Evolutionary conservation across 164 flowering plant species (phyloP).

Genomic region (grape (Vitis vinifera)): DNA sequence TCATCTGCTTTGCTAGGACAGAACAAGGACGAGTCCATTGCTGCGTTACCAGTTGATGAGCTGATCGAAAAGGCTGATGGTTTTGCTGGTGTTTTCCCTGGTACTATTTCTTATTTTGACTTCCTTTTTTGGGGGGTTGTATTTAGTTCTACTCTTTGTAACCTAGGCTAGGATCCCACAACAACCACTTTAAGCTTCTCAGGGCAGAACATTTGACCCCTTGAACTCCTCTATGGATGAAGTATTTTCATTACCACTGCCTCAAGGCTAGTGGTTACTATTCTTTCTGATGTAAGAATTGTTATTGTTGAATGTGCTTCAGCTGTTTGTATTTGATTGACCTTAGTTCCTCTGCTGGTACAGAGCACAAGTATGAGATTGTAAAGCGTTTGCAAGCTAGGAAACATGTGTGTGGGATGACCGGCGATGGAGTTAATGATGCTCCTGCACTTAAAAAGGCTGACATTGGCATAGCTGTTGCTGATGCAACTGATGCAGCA

Average conservation of each 20-base stretch:
- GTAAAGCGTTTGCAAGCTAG: slow-evolving; percentile 89
- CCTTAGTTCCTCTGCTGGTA: slow-evolving; percentile 5
- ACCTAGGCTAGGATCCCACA: not conserved
- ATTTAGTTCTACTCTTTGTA: not conserved
- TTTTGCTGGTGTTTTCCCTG: slow-evolving; percentile 94
- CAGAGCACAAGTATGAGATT: slow-evolving; percentile 93
- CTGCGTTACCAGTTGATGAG: slow-evolving; percentile 78
- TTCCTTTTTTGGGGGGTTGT: not conserved
- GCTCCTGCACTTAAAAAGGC: slow-evolving; percentile 96
- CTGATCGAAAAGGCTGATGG: slow-evolving; percentile 91
- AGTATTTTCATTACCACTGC: no score
- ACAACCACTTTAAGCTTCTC: no score
- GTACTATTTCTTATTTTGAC: slow-evolving; percentile 28
- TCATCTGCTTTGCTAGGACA: slow-evolving; percentile 82
- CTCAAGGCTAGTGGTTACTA: no score
- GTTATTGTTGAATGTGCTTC: not conserved
- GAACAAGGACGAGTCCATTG: slow-evolving; percentile 75
- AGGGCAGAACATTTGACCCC: no score
- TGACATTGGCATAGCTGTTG: slow-evolving; percentile 95
- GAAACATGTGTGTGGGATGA: slow-evolving; percentile 94
- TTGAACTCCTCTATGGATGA: no score
- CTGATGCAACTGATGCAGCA: slow-evolving; percentile 97
- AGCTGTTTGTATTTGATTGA: not conserved
- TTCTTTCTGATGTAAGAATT: no score
- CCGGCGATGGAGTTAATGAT: slow-evolving; percentile 94